Conservation (phyloP, 2,329 filamentous ascomycete genomes). For the Coniochaeta sp. region DNA sequence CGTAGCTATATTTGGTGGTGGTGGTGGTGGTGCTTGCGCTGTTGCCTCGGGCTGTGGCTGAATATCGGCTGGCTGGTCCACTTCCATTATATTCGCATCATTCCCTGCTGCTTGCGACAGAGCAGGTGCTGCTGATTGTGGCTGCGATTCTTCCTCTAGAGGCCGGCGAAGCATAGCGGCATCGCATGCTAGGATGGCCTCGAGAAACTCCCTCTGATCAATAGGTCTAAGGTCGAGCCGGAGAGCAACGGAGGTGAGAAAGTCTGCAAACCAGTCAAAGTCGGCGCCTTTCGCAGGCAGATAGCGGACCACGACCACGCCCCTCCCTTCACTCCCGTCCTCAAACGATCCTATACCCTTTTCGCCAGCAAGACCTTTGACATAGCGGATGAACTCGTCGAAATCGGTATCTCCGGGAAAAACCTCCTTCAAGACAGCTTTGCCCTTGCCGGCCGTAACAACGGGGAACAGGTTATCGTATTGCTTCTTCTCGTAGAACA, state of each 20-base stretch:
- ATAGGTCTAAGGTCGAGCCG: constrained; percentile 75
- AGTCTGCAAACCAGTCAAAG: constrained; percentile 59
- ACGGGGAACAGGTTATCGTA: constrained; percentile 67
- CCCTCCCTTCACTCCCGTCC: constrained; percentile 56
- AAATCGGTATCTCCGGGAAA: constrained; percentile 56
- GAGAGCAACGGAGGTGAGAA: constrained; percentile 62
- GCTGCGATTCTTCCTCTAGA: constrained; percentile 44
- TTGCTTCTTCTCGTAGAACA: constrained; percentile 74
- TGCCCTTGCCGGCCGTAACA: constrained; percentile 75
- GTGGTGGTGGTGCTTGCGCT: constrained; percentile 8
- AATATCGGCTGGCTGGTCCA: constrained; percentile 11
- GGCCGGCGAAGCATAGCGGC: constrained; percentile 63
- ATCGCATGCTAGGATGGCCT: constrained; percentile 79
- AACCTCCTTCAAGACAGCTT: constrained; percentile 63
- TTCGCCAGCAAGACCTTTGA: constrained; percentile 66
- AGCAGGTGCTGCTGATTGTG: constrained; percentile 12
- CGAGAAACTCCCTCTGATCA: constrained; percentile 85
- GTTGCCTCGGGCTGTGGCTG: constrained; percentile 3
- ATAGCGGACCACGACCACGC: constrained; percentile 73
- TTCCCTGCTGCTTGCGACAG: background rate
- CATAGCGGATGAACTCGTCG: constrained; percentile 70
- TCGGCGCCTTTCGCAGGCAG: constrained; percentile 48
- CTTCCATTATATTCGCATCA: constrained; percentile 13
- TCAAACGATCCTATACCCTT: constrained; percentile 62
- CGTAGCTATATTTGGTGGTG: constrained; percentile 13